Conservation (phyloP, 2,329 filamentous ascomycete genomes). For the Colletotrichum acutatum region DNA sequence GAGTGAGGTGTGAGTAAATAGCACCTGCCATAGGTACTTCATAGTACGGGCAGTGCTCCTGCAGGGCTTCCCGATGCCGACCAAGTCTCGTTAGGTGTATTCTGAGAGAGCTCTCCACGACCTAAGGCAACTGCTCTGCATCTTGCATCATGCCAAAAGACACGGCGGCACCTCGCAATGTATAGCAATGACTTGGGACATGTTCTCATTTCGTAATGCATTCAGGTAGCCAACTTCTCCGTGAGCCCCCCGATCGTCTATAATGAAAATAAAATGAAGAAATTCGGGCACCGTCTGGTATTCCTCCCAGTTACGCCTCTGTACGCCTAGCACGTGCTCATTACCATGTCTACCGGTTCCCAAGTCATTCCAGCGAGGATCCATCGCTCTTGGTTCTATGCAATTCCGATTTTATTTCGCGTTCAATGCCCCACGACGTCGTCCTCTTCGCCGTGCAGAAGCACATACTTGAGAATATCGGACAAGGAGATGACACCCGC, state of each 20-base stretch:
- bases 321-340: conserved; percentile 47
- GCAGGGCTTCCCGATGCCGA: neutral
- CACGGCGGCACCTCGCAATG: neutral
- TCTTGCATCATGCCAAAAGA: neutral
- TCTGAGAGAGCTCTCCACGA: neutral
- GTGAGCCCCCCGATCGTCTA: conserved; percentile 27
- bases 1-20: too few relatives aligned
- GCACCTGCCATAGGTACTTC: neutral
- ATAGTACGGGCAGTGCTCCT: neutral
- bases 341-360: conserved; percentile 35
- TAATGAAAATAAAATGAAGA: conserved; percentile 30
- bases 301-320: conserved; percentile 39
- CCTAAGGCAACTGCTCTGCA: neutral
- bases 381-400: conserved; percentile 34
- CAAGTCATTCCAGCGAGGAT: conserved; percentile 36
- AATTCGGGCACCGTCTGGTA: conserved; percentile 34
- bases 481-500: conserved; percentile 93
- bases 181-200: neutral
- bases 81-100: neutral
- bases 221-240: conserved; percentile 22
- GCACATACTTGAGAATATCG: conserved; percentile 94
- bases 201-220: conserved; percentile 35
- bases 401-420: conserved; percentile 25
- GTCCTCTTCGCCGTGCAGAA: conserved; percentile 81
- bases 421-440: conserved; percentile 19